phyloP scores from a whole-genome alignment of 495 filamentous ascomycete species.

The Lasiosphaeria hispida region DNA sequence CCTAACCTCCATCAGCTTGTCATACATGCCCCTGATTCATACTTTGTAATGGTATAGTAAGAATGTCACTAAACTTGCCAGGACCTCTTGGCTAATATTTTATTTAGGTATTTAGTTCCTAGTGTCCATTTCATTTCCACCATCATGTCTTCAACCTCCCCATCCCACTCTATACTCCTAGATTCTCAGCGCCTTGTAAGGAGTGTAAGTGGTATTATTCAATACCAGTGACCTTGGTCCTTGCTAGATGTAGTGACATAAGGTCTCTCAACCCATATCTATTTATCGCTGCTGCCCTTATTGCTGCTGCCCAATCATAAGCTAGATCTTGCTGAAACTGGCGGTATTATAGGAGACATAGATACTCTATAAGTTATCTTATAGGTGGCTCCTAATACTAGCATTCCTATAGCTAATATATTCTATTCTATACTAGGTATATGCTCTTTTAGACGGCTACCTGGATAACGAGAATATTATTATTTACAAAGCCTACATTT shows the following conservation, averaged over 20 bases:
- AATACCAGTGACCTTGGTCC: conserved; percentile 6
- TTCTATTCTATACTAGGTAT: conserved; percentile 4
- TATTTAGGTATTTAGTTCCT: conserved; percentile 6
- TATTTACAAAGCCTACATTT: conserved; percentile 12
- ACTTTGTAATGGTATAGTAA: conserved; percentile 8
- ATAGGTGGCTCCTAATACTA: conserved; percentile 8
- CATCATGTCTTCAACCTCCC: conserved; percentile 4
- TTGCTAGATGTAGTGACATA: conserved; percentile 8
- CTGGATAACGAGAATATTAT: conserved; percentile 12
- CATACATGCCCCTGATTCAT: background rate
- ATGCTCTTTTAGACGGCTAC: conserved; percentile 11
- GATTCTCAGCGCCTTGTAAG: conserved; percentile 8
- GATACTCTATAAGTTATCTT: conserved; percentile 10
- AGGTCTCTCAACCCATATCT: conserved; percentile 8
- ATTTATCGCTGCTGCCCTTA: conserved; percentile 7
- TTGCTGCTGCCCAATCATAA: conserved; percentile 8
- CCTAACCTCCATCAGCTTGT: conserved; percentile 7
- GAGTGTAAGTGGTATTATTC: conserved; percentile 1
- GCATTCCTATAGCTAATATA: conserved; percentile 9
- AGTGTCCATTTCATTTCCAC: conserved; percentile 7
- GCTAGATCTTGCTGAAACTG: conserved; percentile 11
- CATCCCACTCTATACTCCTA: conserved; percentile 9
- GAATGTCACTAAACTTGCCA: background rate
- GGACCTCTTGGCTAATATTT: conserved; percentile 3
- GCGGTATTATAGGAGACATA: conserved; percentile 7